Conservation (phyloP, 2,329 filamentous ascomycete genomes). For the Fusarium sp. region DNA sequence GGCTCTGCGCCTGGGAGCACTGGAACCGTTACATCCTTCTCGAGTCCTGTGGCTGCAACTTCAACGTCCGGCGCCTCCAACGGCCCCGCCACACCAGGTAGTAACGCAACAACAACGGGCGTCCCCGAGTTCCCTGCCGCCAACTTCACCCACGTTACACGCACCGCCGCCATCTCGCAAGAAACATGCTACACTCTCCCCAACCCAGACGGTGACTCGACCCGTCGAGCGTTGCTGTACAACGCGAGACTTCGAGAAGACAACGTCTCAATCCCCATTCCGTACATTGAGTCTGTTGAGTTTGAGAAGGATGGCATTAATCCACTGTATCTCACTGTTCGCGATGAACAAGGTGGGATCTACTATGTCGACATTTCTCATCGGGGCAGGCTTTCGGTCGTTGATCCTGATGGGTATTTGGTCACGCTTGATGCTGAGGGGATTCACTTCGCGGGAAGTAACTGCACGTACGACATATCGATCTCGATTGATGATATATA, state of each 20-base stretch:
- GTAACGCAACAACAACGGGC: constrained; percentile 16
- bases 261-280: constrained; percentile 47
- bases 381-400: constrained; percentile 44
- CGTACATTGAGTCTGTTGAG: constrained; percentile 51
- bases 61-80: not conserved
- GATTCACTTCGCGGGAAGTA: constrained; percentile 48
- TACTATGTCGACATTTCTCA: constrained; percentile 50
- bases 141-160: constrained; percentile 48
- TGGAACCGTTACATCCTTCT: constrained; percentile 21
- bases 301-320: constrained; percentile 46
- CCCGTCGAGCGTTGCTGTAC: constrained; percentile 44
- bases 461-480: constrained; percentile 47
- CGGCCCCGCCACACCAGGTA: constrained; percentile 9
- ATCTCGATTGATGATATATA: constrained; percentile 48
- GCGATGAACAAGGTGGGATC: constrained; percentile 41
- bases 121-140: constrained; percentile 38
- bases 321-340: constrained; percentile 47
- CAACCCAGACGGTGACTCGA: constrained; percentile 31
- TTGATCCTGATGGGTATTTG: constrained; percentile 44
- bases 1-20: not conserved
- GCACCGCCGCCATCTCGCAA: constrained; percentile 39
- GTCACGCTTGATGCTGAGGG: constrained; percentile 47
- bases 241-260: constrained; percentile 44
- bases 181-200: constrained; percentile 47
- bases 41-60: constrained; percentile 14